Conservation (phyloP, 2,329 filamentous ascomycete genomes). For the Colletotrichum cereale region DNA sequence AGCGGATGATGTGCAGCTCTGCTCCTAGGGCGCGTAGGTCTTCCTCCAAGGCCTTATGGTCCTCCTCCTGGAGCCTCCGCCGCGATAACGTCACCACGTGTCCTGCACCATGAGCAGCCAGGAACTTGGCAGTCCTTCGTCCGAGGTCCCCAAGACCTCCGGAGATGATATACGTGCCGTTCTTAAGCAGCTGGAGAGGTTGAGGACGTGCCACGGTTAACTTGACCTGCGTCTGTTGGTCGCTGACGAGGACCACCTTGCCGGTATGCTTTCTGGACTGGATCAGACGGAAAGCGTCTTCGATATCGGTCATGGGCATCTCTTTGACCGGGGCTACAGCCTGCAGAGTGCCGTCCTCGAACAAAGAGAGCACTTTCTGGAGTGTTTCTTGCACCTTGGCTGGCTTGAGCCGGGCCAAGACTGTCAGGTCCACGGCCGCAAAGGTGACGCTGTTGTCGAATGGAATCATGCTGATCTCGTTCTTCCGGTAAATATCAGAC, state of each 20-base stretch:
- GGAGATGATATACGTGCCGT: constrained; percentile 49
- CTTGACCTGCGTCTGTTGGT: constrained; percentile 39
- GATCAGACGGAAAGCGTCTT: constrained; percentile 44
- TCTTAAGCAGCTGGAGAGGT: constrained; percentile 30
- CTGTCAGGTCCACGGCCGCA: constrained; percentile 57
- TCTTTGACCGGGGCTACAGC: constrained; percentile 51
- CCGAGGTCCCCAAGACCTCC: constrained; percentile 52
- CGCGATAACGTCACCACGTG: constrained; percentile 49
- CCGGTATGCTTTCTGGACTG: constrained; percentile 51
- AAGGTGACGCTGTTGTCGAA: constrained; percentile 61
- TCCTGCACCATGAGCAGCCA: constrained; percentile 47
- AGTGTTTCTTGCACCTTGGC: constrained; percentile 40
- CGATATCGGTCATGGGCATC: constrained; percentile 52
- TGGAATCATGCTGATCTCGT: constrained; percentile 59
- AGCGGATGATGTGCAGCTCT: constrained; percentile 47
- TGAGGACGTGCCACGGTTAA: constrained; percentile 35
- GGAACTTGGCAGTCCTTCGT: constrained; percentile 43
- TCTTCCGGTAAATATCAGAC: constrained; percentile 53
- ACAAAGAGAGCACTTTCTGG: constrained; percentile 36
- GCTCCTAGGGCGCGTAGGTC: constrained; percentile 35
- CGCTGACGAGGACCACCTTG: constrained; percentile 53
- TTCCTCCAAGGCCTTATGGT: constrained; percentile 5
- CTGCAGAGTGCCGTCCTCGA: constrained; percentile 43
- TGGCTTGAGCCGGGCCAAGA: constrained; percentile 35
- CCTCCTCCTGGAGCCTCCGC: constrained; percentile 40